phyloP scores from a whole-genome alignment of 2,329 filamentous ascomycete genomes.

The Didymella keratinophila region DNA sequence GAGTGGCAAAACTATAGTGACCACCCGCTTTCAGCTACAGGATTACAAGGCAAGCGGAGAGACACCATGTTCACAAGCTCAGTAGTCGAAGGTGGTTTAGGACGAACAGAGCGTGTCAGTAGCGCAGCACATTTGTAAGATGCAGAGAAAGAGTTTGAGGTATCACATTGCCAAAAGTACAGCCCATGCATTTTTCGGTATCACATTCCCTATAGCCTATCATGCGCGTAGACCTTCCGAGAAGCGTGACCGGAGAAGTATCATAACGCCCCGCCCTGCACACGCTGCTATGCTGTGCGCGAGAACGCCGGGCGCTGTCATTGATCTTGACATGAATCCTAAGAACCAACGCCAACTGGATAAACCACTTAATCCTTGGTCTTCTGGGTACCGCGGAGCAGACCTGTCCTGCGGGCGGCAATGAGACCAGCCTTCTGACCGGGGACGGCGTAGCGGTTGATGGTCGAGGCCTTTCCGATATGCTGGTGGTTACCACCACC shows the following conservation, averaged over 20 bases:
- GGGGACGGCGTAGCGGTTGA: constrained; percentile 95
- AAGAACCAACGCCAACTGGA: constrained; percentile 40
- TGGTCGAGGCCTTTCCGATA: constrained; percentile 99
- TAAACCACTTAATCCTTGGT: constrained; percentile 76
- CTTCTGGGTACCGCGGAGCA: constrained; percentile 99
- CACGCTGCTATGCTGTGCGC: constrained; percentile 43
- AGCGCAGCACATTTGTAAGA: not conserved
- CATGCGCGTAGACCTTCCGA: constrained; percentile 43
- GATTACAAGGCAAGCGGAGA: too few relatives aligned
- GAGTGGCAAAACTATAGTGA: too few relatives aligned
- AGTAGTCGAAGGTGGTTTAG: not conserved
- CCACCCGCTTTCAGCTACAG: too few relatives aligned
- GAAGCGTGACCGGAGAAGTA: constrained; percentile 45
- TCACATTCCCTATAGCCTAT: constrained; percentile 50
- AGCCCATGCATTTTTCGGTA: constrained; percentile 50
- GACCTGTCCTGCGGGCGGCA: constrained; percentile 98
- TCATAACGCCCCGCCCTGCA: constrained; percentile 51
- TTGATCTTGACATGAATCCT: constrained; percentile 34
- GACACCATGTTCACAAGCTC: too few relatives aligned
- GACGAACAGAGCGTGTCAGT: not conserved
- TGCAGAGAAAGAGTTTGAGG: constrained; percentile 4
- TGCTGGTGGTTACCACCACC: constrained; percentile 98
- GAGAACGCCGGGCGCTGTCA: constrained; percentile 48
- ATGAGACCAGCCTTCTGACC: constrained; percentile 99
- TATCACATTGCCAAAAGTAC: constrained; percentile 38